Base-by-base conservation (phyloP, 768 basidiomycete species). In the Hortiboletus campestris region DNA sequence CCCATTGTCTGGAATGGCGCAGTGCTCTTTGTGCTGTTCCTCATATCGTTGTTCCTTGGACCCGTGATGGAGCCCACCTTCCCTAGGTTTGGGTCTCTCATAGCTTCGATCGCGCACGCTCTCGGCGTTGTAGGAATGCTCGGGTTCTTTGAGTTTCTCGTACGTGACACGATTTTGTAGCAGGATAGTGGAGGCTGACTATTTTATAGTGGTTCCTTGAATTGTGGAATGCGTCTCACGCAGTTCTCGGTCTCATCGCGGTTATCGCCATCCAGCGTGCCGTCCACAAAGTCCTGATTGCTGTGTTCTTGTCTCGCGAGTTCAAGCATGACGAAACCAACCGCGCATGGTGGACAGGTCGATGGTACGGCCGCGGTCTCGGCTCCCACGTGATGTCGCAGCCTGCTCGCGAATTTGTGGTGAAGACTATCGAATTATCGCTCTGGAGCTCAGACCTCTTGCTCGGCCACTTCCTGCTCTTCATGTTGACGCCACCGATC, bases 241-340 rank as follows among this genome's bases (percentile, higher is more conserved):
- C 95, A 20, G 91, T 98, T 16, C 81, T 99, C 43, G 97, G 96
- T 28, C 80, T 97, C 48, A 91, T 98, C 63, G 82, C 94, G 9
- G 88, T 94, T 57, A 90, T 98, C 57, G 84, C 86, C 53, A 91
- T 98, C 53, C 94, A 98, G 69, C 85, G 97, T 48, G 90, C 90
- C 17, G 75, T 98, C 57, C 88, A 95, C 83, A 98, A 98, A 80
- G 80, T 94, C 56, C 77, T 97, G 53, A 98, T 99, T 66, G 80
- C 95, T 0, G 88, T 96, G 57, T 94, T 95, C 83, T 77, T 98
- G 36, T 89, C 94, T 39, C 89, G 97, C 59, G 97, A 99, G 74
- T 97, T 97, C 83, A 99, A 99, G 77, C 94, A 98, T 70, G 97
- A 99, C 70, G 95, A 98, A 74, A 95, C 93, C 35, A 98, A 98